Percentiles rank a stretch among this genome's conserved stretches.
These are phyloP conservation scores for Fusarium continuum DNA, from an alignment of 2,329 filamentous ascomycete genomes.

Conservation along the genomic window DNA sequence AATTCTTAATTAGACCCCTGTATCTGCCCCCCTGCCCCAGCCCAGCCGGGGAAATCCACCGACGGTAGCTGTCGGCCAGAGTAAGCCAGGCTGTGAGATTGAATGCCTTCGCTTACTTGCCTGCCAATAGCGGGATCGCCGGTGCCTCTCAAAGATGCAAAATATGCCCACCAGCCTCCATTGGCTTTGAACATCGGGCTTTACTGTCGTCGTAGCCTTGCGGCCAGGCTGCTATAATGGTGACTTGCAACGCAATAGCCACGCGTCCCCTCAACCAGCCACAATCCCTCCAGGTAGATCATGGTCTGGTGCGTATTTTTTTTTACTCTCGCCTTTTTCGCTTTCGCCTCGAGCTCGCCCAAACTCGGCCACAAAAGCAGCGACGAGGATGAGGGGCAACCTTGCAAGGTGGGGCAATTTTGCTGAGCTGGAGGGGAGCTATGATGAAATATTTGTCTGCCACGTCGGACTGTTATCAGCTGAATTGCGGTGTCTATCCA, in stretches of 20 bases:
- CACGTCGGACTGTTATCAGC: conserved; percentile 31
- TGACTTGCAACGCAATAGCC: conserved; percentile 19
- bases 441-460: conserved; percentile 43
- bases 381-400: conserved; percentile 71
- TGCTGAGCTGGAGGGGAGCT: conserved; percentile 40
- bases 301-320: conserved; percentile 1
- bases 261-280: conserved; percentile 31
- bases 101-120: conserved; percentile 31
- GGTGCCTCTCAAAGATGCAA: conserved; percentile 26
- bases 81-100: conserved; percentile 27
- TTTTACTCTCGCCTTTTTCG: conserved; percentile 14
- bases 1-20: conserved; percentile 32
- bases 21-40: conserved; percentile 22
- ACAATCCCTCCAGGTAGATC: background rate
- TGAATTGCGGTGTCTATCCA: conserved; percentile 9
- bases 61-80: conserved; percentile 27
- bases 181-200: conserved; percentile 11
- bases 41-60: conserved; percentile 38
- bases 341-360: conserved; percentile 21
- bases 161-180: conserved; percentile 37
- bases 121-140: conserved; percentile 28
- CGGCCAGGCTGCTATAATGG: conserved; percentile 28
- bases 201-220: conserved; percentile 33
- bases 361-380: conserved; percentile 58
- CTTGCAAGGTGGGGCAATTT: conserved; percentile 62